Evolutionary conservation across 208 protist genomes (phyloP).

Genomic region (Leishmania braziliensis): DNA sequence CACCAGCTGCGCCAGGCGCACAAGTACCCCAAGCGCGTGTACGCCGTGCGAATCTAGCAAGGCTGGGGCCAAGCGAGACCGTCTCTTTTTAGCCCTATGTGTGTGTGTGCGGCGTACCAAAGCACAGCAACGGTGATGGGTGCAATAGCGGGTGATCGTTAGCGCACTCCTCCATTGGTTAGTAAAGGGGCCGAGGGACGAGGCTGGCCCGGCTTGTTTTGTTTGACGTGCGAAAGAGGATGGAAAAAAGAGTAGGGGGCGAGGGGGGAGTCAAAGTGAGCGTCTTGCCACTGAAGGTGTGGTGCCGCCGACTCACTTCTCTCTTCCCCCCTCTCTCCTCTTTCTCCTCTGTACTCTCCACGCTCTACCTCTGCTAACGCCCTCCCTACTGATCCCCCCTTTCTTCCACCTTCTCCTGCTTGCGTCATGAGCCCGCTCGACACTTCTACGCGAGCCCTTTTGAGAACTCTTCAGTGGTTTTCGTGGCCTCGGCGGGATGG

Average conservation of each 20-base stretch:
- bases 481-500: neutral
- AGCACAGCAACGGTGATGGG: neutral
- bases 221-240: neutral
- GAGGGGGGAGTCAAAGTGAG: no score
- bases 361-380: neutral
- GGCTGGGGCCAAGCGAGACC: neutral
- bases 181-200: neutral
- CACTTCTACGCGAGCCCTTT: neutral
- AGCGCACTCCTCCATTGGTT: neutral
- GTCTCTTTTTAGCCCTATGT: no score
- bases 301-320: neutral
- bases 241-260: neutral
- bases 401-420: conserved; percentile 8
- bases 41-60: conserved; percentile 86
- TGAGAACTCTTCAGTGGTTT: neutral
- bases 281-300: neutral
- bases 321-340: neutral
- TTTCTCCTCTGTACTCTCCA: neutral
- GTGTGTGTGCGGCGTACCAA: neutral
- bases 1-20: conserved; percentile 75
- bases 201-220: neutral
- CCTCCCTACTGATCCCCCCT: neutral
- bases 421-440: neutral
- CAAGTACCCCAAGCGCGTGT: conserved; percentile 88
- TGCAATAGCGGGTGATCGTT: neutral